A percentile compares a stretch with the other conserved stretches of the same genome.
Evolutionary conservation across 2,329 filamentous ascomycete species (phyloP).

Genomic region (Erysiphe neolycopersici): DNA sequence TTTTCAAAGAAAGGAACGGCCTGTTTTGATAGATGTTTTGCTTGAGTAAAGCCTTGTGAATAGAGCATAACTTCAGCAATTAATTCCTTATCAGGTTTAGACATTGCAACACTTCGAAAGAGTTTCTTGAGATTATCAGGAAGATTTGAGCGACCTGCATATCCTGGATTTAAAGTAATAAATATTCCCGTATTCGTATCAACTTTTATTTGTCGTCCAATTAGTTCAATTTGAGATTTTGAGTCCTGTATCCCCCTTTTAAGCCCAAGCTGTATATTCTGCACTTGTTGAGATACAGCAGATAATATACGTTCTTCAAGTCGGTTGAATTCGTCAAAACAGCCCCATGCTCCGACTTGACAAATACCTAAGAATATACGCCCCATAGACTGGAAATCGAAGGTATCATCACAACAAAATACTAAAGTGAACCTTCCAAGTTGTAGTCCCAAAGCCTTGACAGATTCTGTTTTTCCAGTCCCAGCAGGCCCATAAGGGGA

Average conservation of each 20-base stretch:
- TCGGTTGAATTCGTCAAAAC: conserved; percentile 99
- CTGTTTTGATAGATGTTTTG: conserved; percentile 78
- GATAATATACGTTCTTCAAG: conserved; percentile 93
- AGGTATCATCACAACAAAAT: conserved; percentile 98
- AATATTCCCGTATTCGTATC: conserved; percentile 93
- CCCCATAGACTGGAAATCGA: conserved; percentile 99
- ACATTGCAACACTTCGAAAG: conserved; percentile 98
- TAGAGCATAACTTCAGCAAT: conserved; percentile 99
- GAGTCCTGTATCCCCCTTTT: conserved; percentile 61
- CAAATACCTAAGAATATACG: conserved; percentile 98
- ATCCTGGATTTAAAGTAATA: conserved; percentile 99
- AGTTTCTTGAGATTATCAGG: conserved; percentile 98
- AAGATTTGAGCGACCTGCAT: conserved; percentile 89
- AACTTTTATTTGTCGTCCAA: conserved; percentile 71
- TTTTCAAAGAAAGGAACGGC: conserved; percentile 96
- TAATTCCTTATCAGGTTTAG: conserved; percentile 96
- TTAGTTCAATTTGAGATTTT: conserved; percentile 74
- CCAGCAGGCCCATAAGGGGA: conserved; percentile 93
- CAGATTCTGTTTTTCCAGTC: conserved; percentile 96
- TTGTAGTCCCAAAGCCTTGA: conserved; percentile 90
- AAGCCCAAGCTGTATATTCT: conserved; percentile 93
- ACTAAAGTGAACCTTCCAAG: conserved; percentile 93
- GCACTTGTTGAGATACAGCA: conserved; percentile 94
- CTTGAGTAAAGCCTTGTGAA: conserved; percentile 95
- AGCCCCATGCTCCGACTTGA: conserved; percentile 97